These are phyloP conservation scores for Aspergillus unguis DNA, from an alignment of 2,329 filamentous ascomycete genomes.

Conservation along the genomic window DNA sequence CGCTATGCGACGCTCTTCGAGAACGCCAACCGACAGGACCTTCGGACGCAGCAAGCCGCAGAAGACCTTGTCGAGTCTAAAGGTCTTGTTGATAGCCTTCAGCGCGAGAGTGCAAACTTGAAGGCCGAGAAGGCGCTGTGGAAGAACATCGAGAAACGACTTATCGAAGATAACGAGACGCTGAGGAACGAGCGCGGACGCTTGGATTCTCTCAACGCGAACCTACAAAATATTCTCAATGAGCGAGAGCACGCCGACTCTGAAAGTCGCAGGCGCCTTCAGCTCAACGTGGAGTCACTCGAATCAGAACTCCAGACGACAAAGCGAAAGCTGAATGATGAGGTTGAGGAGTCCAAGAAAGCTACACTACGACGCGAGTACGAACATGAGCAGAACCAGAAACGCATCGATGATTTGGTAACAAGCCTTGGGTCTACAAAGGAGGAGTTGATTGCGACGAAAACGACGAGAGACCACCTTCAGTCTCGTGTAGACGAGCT, in stretches of 20 bases:
- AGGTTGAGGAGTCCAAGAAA: conserved; percentile 81
- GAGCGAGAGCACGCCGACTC: conserved; percentile 83
- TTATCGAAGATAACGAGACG: conserved; percentile 82
- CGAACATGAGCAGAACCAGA: conserved; percentile 81
- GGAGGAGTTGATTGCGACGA: conserved; percentile 80
- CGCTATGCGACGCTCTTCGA: conserved; percentile 74
- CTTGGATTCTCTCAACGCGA: conserved; percentile 76
- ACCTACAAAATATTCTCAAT: conserved; percentile 84
- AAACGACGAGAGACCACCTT: conserved; percentile 84
- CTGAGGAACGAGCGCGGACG: conserved; percentile 80
- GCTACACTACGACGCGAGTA: conserved; percentile 80
- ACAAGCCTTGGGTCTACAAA: conserved; percentile 73
- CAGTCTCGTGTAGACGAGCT: conserved; percentile 86
- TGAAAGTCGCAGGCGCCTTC: conserved; percentile 75
- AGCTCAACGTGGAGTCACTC: conserved; percentile 71
- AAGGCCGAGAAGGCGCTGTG: conserved; percentile 93
- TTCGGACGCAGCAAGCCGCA: conserved; percentile 83
- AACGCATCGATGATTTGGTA: conserved; percentile 88
- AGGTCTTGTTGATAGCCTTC: conserved; percentile 77
- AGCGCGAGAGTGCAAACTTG: conserved; percentile 85
- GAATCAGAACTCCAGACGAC: conserved; percentile 74
- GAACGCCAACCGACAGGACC: conserved; percentile 81
- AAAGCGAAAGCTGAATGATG: conserved; percentile 79
- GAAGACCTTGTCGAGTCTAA: conserved; percentile 88
- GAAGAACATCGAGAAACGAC: conserved; percentile 86